These are phyloP conservation scores for Miamiensis avidus DNA, from an alignment of 169 alveolate species.

Conservation along the genomic window DNA sequence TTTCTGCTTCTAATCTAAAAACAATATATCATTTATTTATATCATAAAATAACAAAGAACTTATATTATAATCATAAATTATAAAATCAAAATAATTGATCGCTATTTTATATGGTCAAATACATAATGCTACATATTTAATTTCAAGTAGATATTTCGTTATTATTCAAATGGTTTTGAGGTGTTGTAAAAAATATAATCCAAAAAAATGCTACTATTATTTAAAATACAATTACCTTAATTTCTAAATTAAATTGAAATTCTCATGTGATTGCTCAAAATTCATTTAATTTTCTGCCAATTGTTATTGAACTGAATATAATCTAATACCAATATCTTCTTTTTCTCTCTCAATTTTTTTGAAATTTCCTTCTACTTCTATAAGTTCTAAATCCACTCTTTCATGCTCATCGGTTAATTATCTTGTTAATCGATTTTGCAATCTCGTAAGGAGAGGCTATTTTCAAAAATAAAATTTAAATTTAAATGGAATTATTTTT, in stretches of 20 bases:
- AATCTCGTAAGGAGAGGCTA: slow-evolving; percentile 78
- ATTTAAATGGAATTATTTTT: background rate
- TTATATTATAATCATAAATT: no score
- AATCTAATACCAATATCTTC: slow-evolving; percentile 83
- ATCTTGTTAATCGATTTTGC: slow-evolving; percentile 79
- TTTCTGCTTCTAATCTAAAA: slow-evolving; percentile 77
- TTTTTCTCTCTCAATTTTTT: slow-evolving; percentile 72
- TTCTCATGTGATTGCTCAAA: slow-evolving; percentile 81
- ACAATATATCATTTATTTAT: no score
- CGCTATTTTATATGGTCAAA: no score
- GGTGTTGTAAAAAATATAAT: no score
- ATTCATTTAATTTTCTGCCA: slow-evolving; percentile 79
- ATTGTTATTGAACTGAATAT: slow-evolving; percentile 83
- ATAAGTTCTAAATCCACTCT: slow-evolving; percentile 66
- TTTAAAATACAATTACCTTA: slow-evolving; percentile 29
- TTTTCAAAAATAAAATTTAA: background rate
- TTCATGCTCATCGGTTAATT: slow-evolving; percentile 82
- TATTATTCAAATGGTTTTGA: no score
- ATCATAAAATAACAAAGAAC: no score
- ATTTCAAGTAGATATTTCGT: background rate
- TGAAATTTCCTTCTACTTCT: slow-evolving; percentile 83
- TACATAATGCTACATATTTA: no score
- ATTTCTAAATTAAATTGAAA: slow-evolving; percentile 77
- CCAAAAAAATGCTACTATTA: background rate
- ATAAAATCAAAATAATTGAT: background rate